Evolutionary conservation across 768 basidiomycete species (phyloP).

Genomic region (Dioszegia crocea): DNA sequence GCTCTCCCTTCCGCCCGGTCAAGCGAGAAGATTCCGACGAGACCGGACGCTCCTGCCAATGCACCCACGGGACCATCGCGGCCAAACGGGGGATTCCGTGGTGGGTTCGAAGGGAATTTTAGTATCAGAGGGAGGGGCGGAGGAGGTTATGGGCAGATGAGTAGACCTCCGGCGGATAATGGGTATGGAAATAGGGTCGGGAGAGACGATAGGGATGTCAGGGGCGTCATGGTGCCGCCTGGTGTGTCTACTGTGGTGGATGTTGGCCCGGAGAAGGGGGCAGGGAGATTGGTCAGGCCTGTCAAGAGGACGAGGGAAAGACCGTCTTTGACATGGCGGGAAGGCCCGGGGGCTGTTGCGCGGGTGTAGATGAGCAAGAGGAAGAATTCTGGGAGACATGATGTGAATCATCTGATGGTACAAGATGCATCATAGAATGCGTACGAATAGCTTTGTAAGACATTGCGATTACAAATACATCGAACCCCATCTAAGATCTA

Average conservation of each 20-base stretch:
- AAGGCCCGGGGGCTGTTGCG: slow-evolving; percentile 32
- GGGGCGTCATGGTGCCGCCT: background rate
- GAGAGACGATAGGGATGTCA: background rate
- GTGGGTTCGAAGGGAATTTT: background rate
- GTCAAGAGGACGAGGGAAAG: slow-evolving; percentile 25
- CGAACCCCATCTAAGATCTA: no score
- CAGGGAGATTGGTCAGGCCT: slow-evolving; percentile 9
- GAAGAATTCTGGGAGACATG: background rate
- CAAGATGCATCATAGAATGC: background rate
- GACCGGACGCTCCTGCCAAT: background rate
- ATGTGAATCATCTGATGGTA: background rate
- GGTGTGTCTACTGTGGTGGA: background rate
- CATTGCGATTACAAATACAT: no score
- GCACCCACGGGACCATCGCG: slow-evolving; percentile 10
- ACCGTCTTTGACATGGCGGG: slow-evolving; percentile 34
- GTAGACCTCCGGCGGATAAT: background rate
- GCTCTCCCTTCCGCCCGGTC: no score
- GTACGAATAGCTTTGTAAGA: no score
- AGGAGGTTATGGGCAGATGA: background rate
- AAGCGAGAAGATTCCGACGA: background rate
- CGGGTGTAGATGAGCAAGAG: background rate
- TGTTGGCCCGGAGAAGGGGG: slow-evolving; percentile 9
- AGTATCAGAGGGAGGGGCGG: slow-evolving; percentile 7
- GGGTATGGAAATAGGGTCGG: background rate
- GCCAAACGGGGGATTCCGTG: background rate